Conservation (phyloP, 176 grass and related monocot species). For the Musa schizocarpa region DNA sequence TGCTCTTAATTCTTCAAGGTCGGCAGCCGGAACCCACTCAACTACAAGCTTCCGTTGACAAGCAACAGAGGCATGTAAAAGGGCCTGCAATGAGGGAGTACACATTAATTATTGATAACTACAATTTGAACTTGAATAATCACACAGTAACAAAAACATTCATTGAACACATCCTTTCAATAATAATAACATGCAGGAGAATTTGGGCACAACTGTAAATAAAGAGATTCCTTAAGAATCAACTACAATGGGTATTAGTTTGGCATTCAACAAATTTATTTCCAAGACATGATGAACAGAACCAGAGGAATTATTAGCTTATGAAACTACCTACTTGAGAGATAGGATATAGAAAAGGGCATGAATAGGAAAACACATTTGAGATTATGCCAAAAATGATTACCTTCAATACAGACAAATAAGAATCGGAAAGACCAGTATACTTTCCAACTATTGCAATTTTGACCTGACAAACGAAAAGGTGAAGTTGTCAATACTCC, state of each 20-base stretch:
- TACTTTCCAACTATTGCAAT: constrained; percentile 52
- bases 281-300: not conserved
- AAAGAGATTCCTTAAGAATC: no score
- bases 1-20: constrained; percentile 31
- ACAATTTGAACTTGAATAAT: not conserved
- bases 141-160: not conserved
- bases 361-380: not conserved
- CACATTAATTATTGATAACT: not conserved
- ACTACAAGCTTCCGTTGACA: constrained; percentile 36
- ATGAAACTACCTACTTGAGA: not conserved
- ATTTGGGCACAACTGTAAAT: no score
- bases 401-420: constrained; percentile 50
- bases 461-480: constrained; percentile 29
- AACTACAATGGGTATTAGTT: no score
- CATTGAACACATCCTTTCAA: not conserved
- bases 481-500: constrained; percentile 3
- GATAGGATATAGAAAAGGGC: not conserved
- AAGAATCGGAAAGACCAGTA: constrained; percentile 42
- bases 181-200: no score
- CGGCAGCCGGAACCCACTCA: constrained; percentile 38
- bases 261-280: no score
- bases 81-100: constrained; percentile 15
- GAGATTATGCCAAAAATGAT: not conserved
- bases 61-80: constrained; percentile 41
- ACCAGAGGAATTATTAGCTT: not conserved